Percentiles rank a stretch among this genome's conserved stretches.
Conservation (phyloP, 352 stramenopile species). For the Globisporangium solare region DNA sequence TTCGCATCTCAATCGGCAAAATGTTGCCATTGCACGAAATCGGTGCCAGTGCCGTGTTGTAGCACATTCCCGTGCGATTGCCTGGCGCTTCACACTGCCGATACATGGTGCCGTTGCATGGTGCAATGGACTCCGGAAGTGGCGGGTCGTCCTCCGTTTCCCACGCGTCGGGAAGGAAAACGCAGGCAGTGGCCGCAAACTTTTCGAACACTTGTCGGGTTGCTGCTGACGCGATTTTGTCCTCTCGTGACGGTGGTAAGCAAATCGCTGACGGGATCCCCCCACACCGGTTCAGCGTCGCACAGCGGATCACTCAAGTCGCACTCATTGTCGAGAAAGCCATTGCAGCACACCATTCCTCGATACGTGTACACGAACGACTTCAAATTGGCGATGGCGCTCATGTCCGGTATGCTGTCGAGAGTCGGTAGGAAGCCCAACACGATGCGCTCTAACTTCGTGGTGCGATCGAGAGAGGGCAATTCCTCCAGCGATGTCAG, state of each 20-base stretch:
- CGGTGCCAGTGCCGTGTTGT: constrained; percentile 1
- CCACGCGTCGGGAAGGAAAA: too few relatives aligned
- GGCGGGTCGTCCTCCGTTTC: too few relatives aligned
- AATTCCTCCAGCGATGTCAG: constrained; percentile 11
- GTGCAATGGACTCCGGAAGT: not conserved
- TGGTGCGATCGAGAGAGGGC: constrained; percentile 23
- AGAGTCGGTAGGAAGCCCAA: not conserved
- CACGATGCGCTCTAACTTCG: constrained; percentile 16
- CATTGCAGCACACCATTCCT: constrained; percentile 12
- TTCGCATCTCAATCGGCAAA: constrained; percentile 1
- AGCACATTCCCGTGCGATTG: constrained; percentile 1
- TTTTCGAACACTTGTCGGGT: not conserved
- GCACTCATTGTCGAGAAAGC: constrained; percentile 12
- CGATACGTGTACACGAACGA: not conserved
- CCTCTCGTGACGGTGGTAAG: not conserved
- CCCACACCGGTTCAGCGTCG: not conserved
- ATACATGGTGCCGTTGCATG: not conserved
- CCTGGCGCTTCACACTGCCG: not conserved
- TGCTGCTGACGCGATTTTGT: not conserved
- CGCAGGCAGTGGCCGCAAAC: not conserved
- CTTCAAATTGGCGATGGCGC: not conserved
- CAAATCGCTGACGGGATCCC: not conserved
- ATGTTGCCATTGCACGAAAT: constrained; percentile 3
- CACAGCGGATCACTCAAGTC: not conserved
- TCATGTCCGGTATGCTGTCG: not conserved